Conservation (phyloP, 140 eudicot species). For the Ambrosia hybrid region DNA sequence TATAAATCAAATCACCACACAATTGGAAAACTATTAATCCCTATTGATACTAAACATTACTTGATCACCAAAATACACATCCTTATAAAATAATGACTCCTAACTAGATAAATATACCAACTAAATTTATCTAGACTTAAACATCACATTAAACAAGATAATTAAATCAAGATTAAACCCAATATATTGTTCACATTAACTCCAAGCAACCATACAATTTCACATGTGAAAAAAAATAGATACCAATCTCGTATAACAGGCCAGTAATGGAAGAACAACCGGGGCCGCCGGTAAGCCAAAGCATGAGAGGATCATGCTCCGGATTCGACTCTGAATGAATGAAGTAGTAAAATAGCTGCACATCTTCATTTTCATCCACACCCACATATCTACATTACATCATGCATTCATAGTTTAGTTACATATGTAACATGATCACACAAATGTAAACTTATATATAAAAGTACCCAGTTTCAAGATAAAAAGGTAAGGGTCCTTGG, state of each 20-base stretch:
- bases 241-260: neutral
- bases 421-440: neutral
- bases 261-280: conserved; percentile 5
- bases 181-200: too few species aligned
- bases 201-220: too few species aligned
- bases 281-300: neutral
- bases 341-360: neutral
- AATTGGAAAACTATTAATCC: too few species aligned
- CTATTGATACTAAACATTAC: too few species aligned
- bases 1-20: too few species aligned
- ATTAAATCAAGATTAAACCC: too few species aligned
- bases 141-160: too few species aligned
- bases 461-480: neutral
- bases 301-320: conserved; percentile 1
- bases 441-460: too few species aligned
- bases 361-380: neutral
- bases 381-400: neutral
- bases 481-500: neutral
- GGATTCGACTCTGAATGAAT: neutral
- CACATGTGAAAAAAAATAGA: neutral
- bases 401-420: neutral
- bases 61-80: too few species aligned
- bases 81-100: too few species aligned
- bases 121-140: too few species aligned
- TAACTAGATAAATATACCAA: too few species aligned